Evolutionary conservation across 208 protist genomes (phyloP), one percentile per base, ranked within the genome.

Genomic region (Crithidia fasciculata): DNA sequence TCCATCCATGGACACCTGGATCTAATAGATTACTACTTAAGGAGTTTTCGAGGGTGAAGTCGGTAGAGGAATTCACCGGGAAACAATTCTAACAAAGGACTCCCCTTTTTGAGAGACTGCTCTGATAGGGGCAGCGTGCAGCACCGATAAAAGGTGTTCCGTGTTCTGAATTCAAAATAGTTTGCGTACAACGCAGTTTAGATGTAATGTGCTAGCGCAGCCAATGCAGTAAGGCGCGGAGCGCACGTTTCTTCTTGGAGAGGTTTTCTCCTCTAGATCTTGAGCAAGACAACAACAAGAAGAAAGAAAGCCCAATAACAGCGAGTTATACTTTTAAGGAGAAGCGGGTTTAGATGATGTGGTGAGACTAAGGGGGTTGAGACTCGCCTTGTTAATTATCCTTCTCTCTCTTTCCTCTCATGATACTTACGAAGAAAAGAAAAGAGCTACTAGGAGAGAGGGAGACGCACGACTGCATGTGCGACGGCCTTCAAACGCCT

Each of bases 201-300:
- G 44, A 49, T 8, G 9, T 49, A 49, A 55, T 55, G 50, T 55
- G 50, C 50, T 55, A 18, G 16, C 50, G 50, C 50, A 55, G 50
- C 50, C 50, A 55, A 55, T 55, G 8, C 16, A 55, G 50, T 6
- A 55, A 55, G 50, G 50, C 50, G 50, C 50, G 50, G 50, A 55
- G 50, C 50, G 50, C 50, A 55, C 50, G 50, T 55, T 55, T 55
- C 16, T 55, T 55, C 16, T 18, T 55, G 16, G 16, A 5, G 12
- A 12, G 50, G 8, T 55, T 55, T 55, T 55, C 16, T 55, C 50
- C 50, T 55, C 50, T 55, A 55, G 16, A 55, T 55, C 16, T 55
- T 55, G 50, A 19, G 50, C 50, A 1, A 12, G 50, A 18, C 50
- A 18, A 55, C 1, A 64, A 39, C 4, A 52, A 49, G 9, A 52